Evolutionary conservation across 2,329 filamentous ascomycete species (phyloP).

Genomic region (Fusarium fujikuroi): DNA sequence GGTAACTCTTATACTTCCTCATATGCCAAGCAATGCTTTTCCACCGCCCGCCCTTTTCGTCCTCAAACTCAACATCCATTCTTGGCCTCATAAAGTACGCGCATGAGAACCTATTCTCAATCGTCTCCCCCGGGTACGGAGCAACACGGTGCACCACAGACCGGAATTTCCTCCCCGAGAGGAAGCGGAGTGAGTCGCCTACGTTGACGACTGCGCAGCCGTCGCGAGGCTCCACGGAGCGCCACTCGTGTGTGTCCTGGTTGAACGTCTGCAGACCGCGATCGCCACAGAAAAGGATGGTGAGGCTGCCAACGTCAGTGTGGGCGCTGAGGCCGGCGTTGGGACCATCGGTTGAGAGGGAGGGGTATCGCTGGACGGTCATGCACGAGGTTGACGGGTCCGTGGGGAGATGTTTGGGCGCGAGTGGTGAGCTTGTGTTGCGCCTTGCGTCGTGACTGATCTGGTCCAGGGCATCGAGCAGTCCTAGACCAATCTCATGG

Average conservation of each 20-base stretch:
- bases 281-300: neutral
- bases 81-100: neutral
- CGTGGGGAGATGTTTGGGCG: neutral
- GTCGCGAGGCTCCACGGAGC: neutral
- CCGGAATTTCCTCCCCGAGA: neutral
- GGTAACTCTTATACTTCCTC: constrained; percentile 1
- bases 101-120: neutral
- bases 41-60: neutral
- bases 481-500: neutral
- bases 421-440: neutral
- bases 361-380: neutral
- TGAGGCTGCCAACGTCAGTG: neutral
- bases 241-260: neutral
- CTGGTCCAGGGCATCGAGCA: neutral
- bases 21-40: neutral
- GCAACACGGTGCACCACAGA: neutral
- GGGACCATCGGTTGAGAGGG: neutral
- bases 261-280: neutral
- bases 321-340: neutral
- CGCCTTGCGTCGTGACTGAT: neutral
- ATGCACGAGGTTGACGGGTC: neutral
- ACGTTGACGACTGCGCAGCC: neutral
- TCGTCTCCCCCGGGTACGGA: neutral
- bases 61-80: neutral
- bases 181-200: neutral